Conservation (phyloP, 805 yeast genomes). For the Candida yuanshanica region DNA sequence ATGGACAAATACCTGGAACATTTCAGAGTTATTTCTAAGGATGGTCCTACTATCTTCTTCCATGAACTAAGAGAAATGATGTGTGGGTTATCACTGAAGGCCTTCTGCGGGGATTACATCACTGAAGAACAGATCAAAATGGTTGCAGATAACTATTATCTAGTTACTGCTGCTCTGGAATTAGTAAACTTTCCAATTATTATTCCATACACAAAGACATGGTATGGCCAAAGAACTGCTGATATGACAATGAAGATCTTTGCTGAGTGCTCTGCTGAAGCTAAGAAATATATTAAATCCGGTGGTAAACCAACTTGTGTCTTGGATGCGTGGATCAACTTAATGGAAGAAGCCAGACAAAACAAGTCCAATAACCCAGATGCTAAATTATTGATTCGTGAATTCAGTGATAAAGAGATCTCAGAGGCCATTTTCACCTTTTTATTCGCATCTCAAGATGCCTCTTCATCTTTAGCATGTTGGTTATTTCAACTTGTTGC, state of each 20-base stretch:
- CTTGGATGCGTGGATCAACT: conserved; percentile 90
- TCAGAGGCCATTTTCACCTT: conserved; percentile 96
- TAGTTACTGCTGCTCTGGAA: conserved; percentile 93
- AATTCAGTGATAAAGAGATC: conserved; percentile 84
- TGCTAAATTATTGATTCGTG: conserved; percentile 62
- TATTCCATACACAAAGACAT: conserved; percentile 91
- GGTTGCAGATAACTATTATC: conserved; percentile 88
- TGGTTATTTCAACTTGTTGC: conserved; percentile 97
- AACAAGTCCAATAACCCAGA: conserved; percentile 45
- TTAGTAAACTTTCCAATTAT: conserved; percentile 97
- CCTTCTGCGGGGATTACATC: conserved; percentile 95
- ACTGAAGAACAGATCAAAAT: conserved; percentile 84
- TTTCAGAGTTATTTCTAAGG: conserved; percentile 52
- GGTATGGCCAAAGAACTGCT: conserved; percentile 94
- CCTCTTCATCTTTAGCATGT: conserved; percentile 93
- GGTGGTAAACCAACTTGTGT: conserved; percentile 83
- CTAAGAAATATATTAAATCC: conserved; percentile 71
- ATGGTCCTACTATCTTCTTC: conserved; percentile 74
- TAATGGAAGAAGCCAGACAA: conserved; percentile 68
- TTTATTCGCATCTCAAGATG: conserved; percentile 96
- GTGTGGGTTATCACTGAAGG: conserved; percentile 89
- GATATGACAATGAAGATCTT: conserved; percentile 92
- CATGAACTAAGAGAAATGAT: conserved; percentile 91
- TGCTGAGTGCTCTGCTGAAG: conserved; percentile 80
- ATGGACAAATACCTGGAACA: conserved; percentile 76